A percentile compares a stretch with the other conserved stretches of the same genome.
These are phyloP conservation scores for Podospora pseudopauciseta DNA, from an alignment of 495 filamentous ascomycete species.

Conservation along the genomic window DNA sequence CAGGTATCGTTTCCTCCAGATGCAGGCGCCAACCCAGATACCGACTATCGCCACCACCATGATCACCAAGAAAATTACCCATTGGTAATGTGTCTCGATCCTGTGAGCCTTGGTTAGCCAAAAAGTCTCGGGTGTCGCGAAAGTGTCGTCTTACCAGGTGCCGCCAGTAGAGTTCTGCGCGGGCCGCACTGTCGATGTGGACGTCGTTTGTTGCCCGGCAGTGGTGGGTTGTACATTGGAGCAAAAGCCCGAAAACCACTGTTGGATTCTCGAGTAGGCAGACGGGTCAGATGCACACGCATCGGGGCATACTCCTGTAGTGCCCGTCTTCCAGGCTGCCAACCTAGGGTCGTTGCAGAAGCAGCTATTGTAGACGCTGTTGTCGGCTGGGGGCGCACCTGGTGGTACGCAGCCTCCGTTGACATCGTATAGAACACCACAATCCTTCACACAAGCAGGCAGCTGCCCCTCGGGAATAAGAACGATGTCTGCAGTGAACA, in stretches of 20 bases:
- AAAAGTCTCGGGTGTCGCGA: neutral
- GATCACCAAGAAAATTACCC: slow-evolving; percentile 55
- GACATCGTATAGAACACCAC: slow-evolving; percentile 51
- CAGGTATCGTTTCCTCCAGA: slow-evolving; percentile 51
- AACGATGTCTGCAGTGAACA: slow-evolving; percentile 32
- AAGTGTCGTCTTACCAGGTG: slow-evolving; percentile 23
- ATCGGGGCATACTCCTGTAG: slow-evolving; percentile 40
- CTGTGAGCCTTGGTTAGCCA: slow-evolving; percentile 24
- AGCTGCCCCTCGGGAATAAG: slow-evolving; percentile 44
- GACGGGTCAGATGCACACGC: slow-evolving; percentile 31
- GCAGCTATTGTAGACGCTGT: slow-evolving; percentile 37
- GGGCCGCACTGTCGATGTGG: slow-evolving; percentile 23
- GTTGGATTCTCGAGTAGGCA: slow-evolving; percentile 42
- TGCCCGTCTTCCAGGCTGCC: slow-evolving; percentile 39
- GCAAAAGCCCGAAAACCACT: slow-evolving; percentile 50
- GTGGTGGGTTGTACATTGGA: slow-evolving; percentile 19
- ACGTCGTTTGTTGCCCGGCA: slow-evolving; percentile 8
- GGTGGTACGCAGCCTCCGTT: slow-evolving; percentile 53
- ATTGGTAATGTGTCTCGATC: slow-evolving; percentile 50
- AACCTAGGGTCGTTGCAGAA: slow-evolving; percentile 47
- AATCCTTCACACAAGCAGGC: slow-evolving; percentile 45
- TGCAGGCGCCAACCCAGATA: slow-evolving; percentile 52
- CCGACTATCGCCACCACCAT: slow-evolving; percentile 49
- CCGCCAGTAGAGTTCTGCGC: slow-evolving; percentile 23
- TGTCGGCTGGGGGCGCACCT: slow-evolving; percentile 26